A percentile compares a stretch with the other conserved stretches of the same genome.
Conservation (phyloP, 2,329 filamentous ascomycete genomes). For the Coleophoma eucalyptorum region DNA sequence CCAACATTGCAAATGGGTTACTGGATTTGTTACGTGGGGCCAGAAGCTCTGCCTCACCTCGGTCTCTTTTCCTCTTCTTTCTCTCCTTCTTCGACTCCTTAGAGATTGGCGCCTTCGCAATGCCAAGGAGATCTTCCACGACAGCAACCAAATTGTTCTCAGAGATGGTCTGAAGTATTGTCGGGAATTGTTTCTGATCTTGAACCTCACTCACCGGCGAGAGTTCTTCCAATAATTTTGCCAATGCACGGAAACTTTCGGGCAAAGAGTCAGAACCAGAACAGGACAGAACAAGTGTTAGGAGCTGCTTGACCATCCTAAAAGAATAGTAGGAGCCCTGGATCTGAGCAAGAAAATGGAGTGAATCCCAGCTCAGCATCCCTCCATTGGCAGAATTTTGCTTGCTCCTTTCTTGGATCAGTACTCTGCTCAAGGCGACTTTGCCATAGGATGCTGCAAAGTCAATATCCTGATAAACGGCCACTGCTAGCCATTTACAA, state of each 20-base stretch:
- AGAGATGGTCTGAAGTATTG: constrained; percentile 7
- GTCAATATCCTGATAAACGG: constrained; percentile 24
- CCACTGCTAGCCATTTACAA: constrained; percentile 20
- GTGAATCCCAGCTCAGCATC: constrained; percentile 23
- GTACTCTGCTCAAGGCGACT: constrained; percentile 7
- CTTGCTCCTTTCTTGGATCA: constrained; percentile 1
- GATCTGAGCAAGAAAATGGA: constrained; percentile 26
- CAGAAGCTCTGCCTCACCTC: background rate
- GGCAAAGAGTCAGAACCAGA: constrained; percentile 2
- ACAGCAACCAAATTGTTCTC: constrained; percentile 6
- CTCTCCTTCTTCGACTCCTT: constrained; percentile 17
- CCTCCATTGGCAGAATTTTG: background rate
- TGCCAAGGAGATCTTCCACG: constrained; percentile 7
- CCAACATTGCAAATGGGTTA: constrained; percentile 20
- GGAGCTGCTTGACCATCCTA: constrained; percentile 26
- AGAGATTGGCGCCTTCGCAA: constrained; percentile 1
- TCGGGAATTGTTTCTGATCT: constrained; percentile 6
- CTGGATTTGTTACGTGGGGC: constrained; percentile 4
- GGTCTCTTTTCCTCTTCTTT: constrained; percentile 7
- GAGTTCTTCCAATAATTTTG: constrained; percentile 13
- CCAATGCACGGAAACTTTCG: constrained; percentile 6
- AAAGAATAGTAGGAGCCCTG: constrained; percentile 28
- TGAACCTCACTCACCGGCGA: constrained; percentile 15
- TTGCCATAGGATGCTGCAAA: constrained; percentile 20
- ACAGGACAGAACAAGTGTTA: constrained; percentile 11